Base-by-base conservation (phyloP, 441 rosid genomes). In the Erysimum pusillum region DNA sequence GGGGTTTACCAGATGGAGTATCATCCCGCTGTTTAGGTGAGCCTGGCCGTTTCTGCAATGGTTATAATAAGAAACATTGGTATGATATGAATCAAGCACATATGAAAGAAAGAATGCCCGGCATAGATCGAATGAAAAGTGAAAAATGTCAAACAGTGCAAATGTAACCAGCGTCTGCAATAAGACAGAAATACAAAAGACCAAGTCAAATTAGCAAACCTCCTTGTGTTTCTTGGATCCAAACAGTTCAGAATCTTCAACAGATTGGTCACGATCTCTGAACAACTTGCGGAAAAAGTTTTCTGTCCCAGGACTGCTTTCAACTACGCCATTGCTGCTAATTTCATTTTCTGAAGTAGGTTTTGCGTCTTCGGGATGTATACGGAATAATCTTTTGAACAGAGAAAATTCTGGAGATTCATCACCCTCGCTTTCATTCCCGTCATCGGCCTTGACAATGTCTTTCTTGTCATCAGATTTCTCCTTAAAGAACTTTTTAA, bases 251-350 rank as follows among this genome's bases (percentile, higher is more conserved):
- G 97, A 93, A 80, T 96, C 97, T 85, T 91, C 97, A 78, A 93
- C 87, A 54, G 97, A 91, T 61, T 92, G 92, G 75, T 93, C 98
- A 57, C 97, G 93, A 71, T 96, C 99, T 85, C 88, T 90, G 76
- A 96, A 96, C 78, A 93, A 84, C 84, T 96, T 96, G 72, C 97
- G 97, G 82, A 96, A 96, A 82, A 96, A 96, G 70, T 81, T 93
- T 81, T 96, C 98, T 11, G 98, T 89, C 69, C 99, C 97, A 7
- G 96, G 98, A 81, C 98, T 96, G 80, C 96, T 91, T 82, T 91
- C 99, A 80, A 46, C 81, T 84, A 89, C 71, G 69, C 87, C 85
- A 66, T 73, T 71, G 74, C 79, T 76, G 79, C 85, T 83, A 81
- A 73, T 84, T 80, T 89, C 98, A 84, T 74, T 88, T 34, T 78